These are phyloP conservation scores for Aphelidium insulamus DNA, from an alignment of 371 early-diverging fungal genomes.

Conservation along the genomic window DNA sequence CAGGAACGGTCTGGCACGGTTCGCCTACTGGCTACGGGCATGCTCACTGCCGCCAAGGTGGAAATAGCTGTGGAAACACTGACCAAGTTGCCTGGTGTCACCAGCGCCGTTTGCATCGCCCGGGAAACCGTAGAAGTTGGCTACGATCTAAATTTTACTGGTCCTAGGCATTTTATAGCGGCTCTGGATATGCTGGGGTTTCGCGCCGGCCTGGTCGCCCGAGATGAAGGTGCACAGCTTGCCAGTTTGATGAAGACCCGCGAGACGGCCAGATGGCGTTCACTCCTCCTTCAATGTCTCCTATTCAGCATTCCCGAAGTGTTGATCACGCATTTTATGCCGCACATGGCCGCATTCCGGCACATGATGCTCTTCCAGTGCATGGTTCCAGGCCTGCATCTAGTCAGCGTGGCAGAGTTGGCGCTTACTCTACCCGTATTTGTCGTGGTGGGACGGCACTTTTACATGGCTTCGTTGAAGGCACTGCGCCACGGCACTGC, in stretches of 20 bases:
- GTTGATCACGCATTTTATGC: neutral
- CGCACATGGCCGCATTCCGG: no score
- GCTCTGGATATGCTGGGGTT: conserved; percentile 7
- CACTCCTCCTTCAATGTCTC: neutral
- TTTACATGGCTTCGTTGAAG: conserved; percentile 52
- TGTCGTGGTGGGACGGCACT: conserved; percentile 59
- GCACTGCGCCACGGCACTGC: conserved; percentile 53
- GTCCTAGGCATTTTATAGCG: conserved; percentile 10
- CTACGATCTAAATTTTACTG: conserved; percentile 31
- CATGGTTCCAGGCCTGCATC: conserved; percentile 30
- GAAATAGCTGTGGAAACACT: conserved; percentile 47
- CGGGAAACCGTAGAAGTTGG: conserved; percentile 42
- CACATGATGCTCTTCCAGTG: no score
- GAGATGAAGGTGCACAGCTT: no score
- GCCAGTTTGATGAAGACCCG: no score
- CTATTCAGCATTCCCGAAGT: neutral
- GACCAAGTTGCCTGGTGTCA: conserved; percentile 28
- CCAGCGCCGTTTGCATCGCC: conserved; percentile 46
- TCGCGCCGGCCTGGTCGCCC: no score
- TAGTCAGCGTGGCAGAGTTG: conserved; percentile 36
- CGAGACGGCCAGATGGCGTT: no score
- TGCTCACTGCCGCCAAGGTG: conserved; percentile 69
- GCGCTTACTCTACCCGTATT: conserved; percentile 69
- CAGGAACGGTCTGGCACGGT: conserved; percentile 13
- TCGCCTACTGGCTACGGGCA: conserved; percentile 62